phyloP scores from a whole-genome alignment of 169 alveolate species.

The Plasmodium yoelii region DNA sequence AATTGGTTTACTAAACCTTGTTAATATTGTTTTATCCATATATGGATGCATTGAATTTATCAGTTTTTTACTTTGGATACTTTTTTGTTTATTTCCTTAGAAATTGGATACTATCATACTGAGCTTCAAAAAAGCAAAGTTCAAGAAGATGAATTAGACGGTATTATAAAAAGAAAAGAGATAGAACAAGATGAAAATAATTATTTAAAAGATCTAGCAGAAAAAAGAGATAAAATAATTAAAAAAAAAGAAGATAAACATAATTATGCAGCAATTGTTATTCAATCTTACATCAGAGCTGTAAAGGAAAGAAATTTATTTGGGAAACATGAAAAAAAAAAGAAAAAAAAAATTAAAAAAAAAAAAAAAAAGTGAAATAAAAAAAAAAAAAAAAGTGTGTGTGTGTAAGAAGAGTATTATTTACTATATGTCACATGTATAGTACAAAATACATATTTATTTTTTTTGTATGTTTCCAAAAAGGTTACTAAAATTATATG shows the following conservation, averaged over 20 bases:
- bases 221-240: slow-evolving; percentile 34
- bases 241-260: slow-evolving; percentile 23
- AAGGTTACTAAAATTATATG: too few relatives aligned
- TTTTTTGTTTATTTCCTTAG: not conserved
- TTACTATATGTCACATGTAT: not conserved
- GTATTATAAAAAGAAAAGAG: slow-evolving; percentile 23
- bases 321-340: slow-evolving; percentile 48
- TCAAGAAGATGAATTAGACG: slow-evolving; percentile 29
- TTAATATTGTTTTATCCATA: not conserved
- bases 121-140: slow-evolving; percentile 32
- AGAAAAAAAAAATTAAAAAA: slow-evolving; percentile 37
- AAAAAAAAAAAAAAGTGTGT: not conserved
- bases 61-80: not conserved
- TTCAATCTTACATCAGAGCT: slow-evolving; percentile 71
- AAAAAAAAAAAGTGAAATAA: not conserved
- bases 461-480: slow-evolving; percentile 3
- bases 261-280: slow-evolving; percentile 60
- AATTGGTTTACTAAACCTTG: not conserved
- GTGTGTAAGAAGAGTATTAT: not conserved
- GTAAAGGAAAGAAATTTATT: slow-evolving; percentile 42
- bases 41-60: not conserved
- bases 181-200: slow-evolving; percentile 25
- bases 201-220: slow-evolving; percentile 37
- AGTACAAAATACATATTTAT: not conserved
- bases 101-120: slow-evolving; percentile 15